A percentile compares a stretch with the other conserved stretches of the same genome.
Evolutionary conservation across 2,329 filamentous ascomycete species (phyloP).

Genomic region (Aspergillus sp.): DNA sequence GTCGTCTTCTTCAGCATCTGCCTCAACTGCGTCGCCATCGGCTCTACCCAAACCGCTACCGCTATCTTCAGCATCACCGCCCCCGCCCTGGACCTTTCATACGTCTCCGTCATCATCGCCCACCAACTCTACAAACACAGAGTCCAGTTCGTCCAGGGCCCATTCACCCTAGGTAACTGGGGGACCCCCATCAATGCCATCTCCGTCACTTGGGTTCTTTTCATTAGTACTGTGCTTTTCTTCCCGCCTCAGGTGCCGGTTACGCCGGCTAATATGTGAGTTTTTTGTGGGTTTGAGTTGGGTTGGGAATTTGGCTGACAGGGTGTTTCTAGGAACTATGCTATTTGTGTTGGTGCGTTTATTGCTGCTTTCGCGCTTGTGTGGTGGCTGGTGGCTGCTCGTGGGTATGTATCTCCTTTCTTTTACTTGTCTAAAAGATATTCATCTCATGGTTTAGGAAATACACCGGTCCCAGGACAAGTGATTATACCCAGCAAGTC

Average conservation of each 20-base stretch:
- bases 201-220: constrained; percentile 57
- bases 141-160: constrained; percentile 53
- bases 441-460: neutral
- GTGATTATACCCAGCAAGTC: neutral
- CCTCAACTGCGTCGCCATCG: constrained; percentile 47
- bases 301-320: neutral
- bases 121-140: constrained; percentile 50
- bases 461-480: constrained; percentile 1
- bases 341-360: constrained; percentile 40
- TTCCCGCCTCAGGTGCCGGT: constrained; percentile 47
- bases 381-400: constrained; percentile 44
- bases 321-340: constrained; percentile 40
- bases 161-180: constrained; percentile 54
- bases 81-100: constrained; percentile 48
- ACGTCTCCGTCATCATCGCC: constrained; percentile 58
- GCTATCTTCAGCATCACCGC: constrained; percentile 52
- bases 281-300: neutral
- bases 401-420: constrained; percentile 25
- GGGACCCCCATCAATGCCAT: constrained; percentile 52
- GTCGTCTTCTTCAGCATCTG: constrained; percentile 53
- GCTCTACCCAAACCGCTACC: constrained; percentile 39
- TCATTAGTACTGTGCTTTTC: constrained; percentile 59
- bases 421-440: neutral
- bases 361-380: constrained; percentile 47
- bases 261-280: constrained; percentile 46